Evolutionary conservation across 306 rosid genomes (phyloP).

Genomic region (Cucumis melo): DNA sequence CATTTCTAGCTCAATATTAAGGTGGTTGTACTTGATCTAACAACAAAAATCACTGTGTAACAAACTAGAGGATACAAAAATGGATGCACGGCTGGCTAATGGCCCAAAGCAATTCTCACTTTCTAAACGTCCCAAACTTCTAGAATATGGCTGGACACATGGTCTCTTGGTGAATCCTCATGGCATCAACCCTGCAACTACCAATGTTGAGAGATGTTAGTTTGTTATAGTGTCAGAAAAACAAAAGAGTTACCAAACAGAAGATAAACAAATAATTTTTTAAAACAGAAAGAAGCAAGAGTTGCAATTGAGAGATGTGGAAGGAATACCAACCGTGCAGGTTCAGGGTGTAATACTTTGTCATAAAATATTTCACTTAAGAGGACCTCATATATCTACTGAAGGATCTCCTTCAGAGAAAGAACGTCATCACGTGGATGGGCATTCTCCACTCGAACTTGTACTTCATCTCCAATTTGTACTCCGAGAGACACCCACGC

Average conservation of each 20-base stretch:
- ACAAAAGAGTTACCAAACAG: not conserved
- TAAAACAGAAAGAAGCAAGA: not conserved
- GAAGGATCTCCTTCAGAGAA: constrained; percentile 52
- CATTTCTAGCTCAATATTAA: not conserved
- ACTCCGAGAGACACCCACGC: constrained; percentile 59
- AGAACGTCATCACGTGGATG: constrained; percentile 81
- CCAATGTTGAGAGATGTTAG: not conserved
- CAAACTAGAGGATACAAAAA: not conserved
- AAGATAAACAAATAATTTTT: not conserved
- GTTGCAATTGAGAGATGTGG: not conserved
- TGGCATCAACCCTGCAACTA: not conserved
- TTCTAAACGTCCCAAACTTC: not conserved
- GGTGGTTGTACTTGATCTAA: not conserved
- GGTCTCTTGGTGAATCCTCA: not conserved
- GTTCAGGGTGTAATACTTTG: not conserved
- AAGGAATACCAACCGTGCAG: not conserved
- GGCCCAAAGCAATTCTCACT: not conserved
- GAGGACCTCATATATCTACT: constrained; percentile 2
- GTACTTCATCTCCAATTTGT: constrained; percentile 70
- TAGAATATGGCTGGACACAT: not conserved
- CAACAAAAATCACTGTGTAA: not conserved
- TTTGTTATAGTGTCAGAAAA: too few species aligned
- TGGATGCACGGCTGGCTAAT: constrained; percentile 1
- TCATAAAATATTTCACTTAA: not conserved
- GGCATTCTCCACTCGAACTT: constrained; percentile 67